phyloP scores from a whole-genome alignment of 2,329 filamentous ascomycete species.

The Fusarium buharicum region DNA sequence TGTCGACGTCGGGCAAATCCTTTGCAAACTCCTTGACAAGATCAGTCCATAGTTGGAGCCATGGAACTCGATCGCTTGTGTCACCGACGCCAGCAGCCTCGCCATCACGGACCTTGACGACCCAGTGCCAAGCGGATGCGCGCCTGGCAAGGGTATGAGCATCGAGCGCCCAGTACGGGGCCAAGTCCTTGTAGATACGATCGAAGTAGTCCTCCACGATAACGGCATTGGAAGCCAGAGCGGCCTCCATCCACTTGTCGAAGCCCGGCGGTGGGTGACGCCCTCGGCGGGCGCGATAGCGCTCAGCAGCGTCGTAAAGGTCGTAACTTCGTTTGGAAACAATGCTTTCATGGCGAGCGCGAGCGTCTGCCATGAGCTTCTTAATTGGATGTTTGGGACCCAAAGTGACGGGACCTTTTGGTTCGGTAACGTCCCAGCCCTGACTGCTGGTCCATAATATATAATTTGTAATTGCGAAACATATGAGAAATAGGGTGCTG shows the following conservation, averaged over 20 bases:
- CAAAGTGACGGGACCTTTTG: constrained; percentile 39
- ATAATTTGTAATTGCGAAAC: constrained; percentile 47
- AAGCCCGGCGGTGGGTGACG: constrained; percentile 73
- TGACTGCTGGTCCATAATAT: constrained; percentile 46
- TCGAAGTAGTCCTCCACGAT: constrained; percentile 73
- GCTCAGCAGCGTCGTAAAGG: constrained; percentile 62
- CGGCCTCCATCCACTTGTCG: constrained; percentile 67
- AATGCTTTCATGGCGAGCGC: constrained; percentile 54
- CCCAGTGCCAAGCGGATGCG: constrained; percentile 57
- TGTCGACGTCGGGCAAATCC: constrained; percentile 71
- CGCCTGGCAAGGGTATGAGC: constrained; percentile 52
- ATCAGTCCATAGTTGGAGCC: constrained; percentile 60
- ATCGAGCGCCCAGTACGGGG: constrained; percentile 69
- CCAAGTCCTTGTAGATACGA: constrained; percentile 70
- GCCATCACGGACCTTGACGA: constrained; percentile 61
- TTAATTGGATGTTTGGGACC: constrained; percentile 60
- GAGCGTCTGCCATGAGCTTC: constrained; percentile 59
- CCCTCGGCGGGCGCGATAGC: constrained; percentile 66
- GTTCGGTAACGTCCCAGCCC: constrained; percentile 42
- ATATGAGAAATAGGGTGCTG: constrained; percentile 38
- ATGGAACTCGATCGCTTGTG: constrained; percentile 54
- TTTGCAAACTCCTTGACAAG: constrained; percentile 63
- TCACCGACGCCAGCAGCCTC: constrained; percentile 54
- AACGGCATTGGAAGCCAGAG: constrained; percentile 61
- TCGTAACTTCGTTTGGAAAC: constrained; percentile 59